A percentile compares a stretch with the other conserved stretches of the same genome.
Evolutionary conservation across 495 filamentous ascomycete species (phyloP).

Genomic region (Penicillium steckii): DNA sequence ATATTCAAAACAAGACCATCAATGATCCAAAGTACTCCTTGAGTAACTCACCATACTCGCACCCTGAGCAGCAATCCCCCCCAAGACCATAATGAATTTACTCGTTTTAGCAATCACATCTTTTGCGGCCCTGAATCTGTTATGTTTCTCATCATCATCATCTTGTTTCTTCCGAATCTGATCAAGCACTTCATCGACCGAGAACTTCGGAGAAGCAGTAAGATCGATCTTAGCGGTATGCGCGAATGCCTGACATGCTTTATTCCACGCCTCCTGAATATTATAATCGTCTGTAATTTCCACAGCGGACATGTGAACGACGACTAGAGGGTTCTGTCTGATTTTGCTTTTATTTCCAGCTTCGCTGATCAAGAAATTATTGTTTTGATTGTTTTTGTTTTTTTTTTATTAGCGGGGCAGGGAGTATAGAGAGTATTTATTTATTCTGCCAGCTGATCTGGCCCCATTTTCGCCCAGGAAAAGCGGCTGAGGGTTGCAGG

Average conservation of each 20-base stretch:
- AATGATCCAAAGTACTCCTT: neutral
- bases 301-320: constrained; percentile 2
- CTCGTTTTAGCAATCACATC: constrained; percentile 20
- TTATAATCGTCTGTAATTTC: constrained; percentile 14
- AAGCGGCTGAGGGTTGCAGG: neutral
- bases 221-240: constrained; percentile 20
- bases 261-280: constrained; percentile 22
- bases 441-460: neutral
- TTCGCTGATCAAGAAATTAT: too few relatives aligned
- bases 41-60: constrained; percentile 18
- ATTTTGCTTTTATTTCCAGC: too few relatives aligned
- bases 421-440: neutral
- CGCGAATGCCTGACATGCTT: constrained; percentile 15
- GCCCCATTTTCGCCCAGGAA: neutral
- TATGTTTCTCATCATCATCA: constrained; percentile 15
- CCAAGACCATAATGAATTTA: constrained; percentile 15
- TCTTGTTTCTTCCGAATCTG: constrained; percentile 20
- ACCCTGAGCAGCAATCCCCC: constrained; percentile 21
- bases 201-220: constrained; percentile 10
- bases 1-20: too few relatives aligned
- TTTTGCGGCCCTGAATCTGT: constrained; percentile 17
- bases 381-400: neutral
- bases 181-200: constrained; percentile 18
- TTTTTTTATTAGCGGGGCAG: neutral
- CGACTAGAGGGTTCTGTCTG: neutral